Evolutionary conservation across 2,329 filamentous ascomycete genomes (phyloP).

Genomic region (Sporothrix variecibatus): DNA sequence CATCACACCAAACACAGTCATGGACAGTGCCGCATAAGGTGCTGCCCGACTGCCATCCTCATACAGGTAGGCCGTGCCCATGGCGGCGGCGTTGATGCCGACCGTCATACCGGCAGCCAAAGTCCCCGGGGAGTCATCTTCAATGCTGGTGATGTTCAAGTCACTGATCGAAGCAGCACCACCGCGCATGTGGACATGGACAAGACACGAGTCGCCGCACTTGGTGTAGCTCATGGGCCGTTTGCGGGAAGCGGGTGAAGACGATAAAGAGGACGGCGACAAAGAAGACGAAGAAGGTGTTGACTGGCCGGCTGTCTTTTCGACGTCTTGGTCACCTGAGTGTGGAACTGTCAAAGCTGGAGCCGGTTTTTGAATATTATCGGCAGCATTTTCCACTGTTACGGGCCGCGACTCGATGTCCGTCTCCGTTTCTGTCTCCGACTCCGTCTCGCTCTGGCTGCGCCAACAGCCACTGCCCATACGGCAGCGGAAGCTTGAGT

Average conservation of each 20-base stretch:
- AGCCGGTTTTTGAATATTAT: neutral
- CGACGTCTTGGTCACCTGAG: neutral
- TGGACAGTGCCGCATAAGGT: constrained; percentile 58
- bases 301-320: constrained; percentile 24
- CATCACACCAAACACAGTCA: constrained; percentile 59
- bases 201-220: neutral
- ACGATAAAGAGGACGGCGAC: neutral
- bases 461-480: constrained; percentile 13
- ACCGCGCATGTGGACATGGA: constrained; percentile 18
- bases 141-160: no score
- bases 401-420: neutral
- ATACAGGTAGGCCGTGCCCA: constrained; percentile 61
- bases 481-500: neutral
- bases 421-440: neutral
- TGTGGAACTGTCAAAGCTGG: neutral
- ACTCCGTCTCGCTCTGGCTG: neutral
- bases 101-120: constrained; percentile 56
- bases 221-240: constrained; percentile 1
- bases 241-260: neutral
- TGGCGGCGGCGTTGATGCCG: constrained; percentile 61
- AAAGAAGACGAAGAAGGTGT: neutral
- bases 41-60: constrained; percentile 55
- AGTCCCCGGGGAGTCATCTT: constrained; percentile 39
- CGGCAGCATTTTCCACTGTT: neutral
- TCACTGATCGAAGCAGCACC: neutral